Evolutionary conservation across 495 filamentous ascomycete species (phyloP), one percentile per base, ranked within the genome.

Genomic region (Niebla homalea): DNA sequence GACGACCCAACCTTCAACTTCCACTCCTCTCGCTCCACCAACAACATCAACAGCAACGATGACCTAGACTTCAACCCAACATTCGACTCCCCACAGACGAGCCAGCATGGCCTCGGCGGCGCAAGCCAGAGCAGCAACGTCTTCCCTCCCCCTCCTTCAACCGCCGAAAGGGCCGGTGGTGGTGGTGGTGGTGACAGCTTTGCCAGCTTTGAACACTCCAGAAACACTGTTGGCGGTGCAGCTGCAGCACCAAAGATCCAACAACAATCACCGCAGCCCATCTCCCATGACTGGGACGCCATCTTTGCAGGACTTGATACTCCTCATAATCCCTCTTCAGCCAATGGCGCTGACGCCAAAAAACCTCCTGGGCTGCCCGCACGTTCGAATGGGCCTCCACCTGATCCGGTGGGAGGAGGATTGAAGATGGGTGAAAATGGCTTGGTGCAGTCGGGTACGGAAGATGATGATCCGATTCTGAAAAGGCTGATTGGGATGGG

Each of bases 401-500:
- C 6, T 42, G 26, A 22, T 14, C 15, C 16, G 15, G 39, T 51
- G 18, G 56, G 57, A 53, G 60, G 60, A 8, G 55, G 62, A 26
- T 52, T 36, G 43, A 57, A 69, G 58, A 71, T 74, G 52, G 37
- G 67, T 51, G 70, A 80, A 32, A 76, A 79, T 5, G 74, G 89
- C 57, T 84, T 84, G 8, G 69, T 90, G 41, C 86, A 78, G 44
- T 76, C 76, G 49, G 82, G 81, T 21, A 81, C 84, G 5, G 82
- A 83, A 53, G 82, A 89, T 61, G 89, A 96, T 62, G 90, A 96
- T 62, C 85, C 87, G 20, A 90, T 94, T 43, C 69, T 97, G 49
- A 89, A 92, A 69, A 83, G 87, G 54, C 62, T 98, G 62, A 94
- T 87, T 11, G 79, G 76, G 22, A 93, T 97, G 89, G 92, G 92